Conservation (phyloP, 1,284 basidiomycete genomes). For the Rhodofomes roseus region DNA sequence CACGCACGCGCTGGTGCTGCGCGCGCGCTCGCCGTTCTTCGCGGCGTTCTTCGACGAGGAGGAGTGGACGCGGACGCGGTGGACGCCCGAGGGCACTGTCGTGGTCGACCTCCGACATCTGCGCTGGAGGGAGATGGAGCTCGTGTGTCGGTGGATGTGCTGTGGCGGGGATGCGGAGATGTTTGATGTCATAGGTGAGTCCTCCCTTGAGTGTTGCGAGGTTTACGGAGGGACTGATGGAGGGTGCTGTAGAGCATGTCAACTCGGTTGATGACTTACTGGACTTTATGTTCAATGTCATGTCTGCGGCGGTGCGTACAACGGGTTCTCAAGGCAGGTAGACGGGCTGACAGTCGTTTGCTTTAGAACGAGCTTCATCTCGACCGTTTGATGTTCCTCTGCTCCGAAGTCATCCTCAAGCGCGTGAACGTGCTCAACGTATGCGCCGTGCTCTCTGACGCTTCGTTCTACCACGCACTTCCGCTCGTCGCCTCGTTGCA, state of each 20-base stretch:
- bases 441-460: slow-evolving; percentile 80
- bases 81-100: slow-evolving; percentile 54
- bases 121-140: slow-evolving; percentile 71
- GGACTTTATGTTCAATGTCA: slow-evolving; percentile 86
- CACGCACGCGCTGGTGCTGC: slow-evolving; percentile 75
- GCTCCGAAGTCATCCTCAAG: slow-evolving; percentile 71
- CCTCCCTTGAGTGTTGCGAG: not conserved
- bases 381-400: slow-evolving; percentile 81
- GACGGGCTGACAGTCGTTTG: slow-evolving; percentile 1
- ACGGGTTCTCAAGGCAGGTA: not conserved
- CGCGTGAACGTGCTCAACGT: slow-evolving; percentile 78
- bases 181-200: slow-evolving; percentile 71
- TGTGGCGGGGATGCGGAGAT: slow-evolving; percentile 72
- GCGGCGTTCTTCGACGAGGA: slow-evolving; percentile 80
- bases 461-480: slow-evolving; percentile 73
- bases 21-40: slow-evolving; percentile 86
- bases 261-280: slow-evolving; percentile 74
- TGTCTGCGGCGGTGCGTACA: slow-evolving; percentile 73
- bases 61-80: slow-evolving; percentile 75
- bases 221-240: slow-evolving; percentile 1
- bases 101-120: slow-evolving; percentile 73
- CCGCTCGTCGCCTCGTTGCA: slow-evolving; percentile 75
- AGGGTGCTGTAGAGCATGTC: slow-evolving; percentile 47
- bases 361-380: slow-evolving; percentile 84
- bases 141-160: slow-evolving; percentile 79